These are phyloP conservation scores for Capsicum chinense DNA, from an alignment of 257 asterid species.

Conservation along the genomic window DNA sequence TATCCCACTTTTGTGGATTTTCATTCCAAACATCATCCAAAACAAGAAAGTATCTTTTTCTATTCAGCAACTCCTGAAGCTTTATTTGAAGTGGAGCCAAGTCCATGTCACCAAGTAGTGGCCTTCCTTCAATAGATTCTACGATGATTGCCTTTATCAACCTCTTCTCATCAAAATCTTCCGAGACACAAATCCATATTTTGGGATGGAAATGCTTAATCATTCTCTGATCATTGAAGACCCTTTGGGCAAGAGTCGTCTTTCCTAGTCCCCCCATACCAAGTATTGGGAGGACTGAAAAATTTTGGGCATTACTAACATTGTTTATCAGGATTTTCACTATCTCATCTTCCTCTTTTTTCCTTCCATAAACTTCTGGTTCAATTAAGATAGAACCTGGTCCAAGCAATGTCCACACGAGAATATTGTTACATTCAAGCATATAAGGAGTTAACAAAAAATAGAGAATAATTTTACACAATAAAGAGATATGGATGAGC, in stretches of 20 bases:
- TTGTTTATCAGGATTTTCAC: neutral
- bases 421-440: neutral
- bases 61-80: neutral
- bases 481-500: neutral
- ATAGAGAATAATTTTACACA: neutral
- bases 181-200: neutral
- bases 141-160: neutral
- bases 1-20: slow-evolving; percentile 2
- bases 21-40: slow-evolving; percentile 22
- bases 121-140: neutral
- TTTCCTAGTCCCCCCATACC: slow-evolving; percentile 14
- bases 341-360: neutral
- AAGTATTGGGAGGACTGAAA: neutral
- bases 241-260: neutral
- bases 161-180: neutral
- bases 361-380: slow-evolving; percentile 6
- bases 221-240: slow-evolving; percentile 2
- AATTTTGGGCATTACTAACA: neutral
- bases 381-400: neutral
- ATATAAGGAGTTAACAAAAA: neutral
- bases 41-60: slow-evolving; percentile 6
- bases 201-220: neutral
- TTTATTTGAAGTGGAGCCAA: neutral
- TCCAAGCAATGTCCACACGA: neutral
- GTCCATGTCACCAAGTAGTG: neutral